Base-by-base conservation (phyloP, 805 yeast genomes). In the Jamesozyma gamospora region DNA sequence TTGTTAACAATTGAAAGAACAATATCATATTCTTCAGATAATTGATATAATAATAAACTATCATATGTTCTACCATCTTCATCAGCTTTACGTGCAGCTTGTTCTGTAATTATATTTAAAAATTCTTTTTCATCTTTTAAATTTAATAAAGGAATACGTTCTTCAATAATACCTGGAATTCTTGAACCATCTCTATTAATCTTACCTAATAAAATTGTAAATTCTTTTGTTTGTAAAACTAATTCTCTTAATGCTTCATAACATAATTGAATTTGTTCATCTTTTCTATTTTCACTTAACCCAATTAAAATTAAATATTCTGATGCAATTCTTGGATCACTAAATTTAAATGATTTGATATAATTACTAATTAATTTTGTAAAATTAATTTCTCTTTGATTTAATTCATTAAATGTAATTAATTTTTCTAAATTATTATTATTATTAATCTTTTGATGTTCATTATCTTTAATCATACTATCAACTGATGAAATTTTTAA, bases 311-410 rank as follows among this genome's bases (percentile, higher is more conserved):
- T 70, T 38, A 90, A 63, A 55, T 92, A 92, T 57, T 90, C 95
- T n/a, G 84, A 82, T 0, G 96, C 96, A 41, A 82, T 84, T 51
- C 79, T 75, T 18, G 97, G 94, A 62, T 87, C 94, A 30, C 90
- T 75, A 42, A 75, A 74, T 51, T 87, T 79, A 68, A 92, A 90
- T 14, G 79, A 75, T 45, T 87, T 72, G 10, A 92, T 82, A 61
- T 85, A 90, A 16, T 79, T 75, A 1, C 94, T 94, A 36, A 92
- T 51, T 38, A 86, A 58, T 41, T 83, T 69, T 15, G 82, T 77
- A 57, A 79, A 60, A 47, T 70, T 57, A 39, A 69, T 56, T 43
- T 50, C 58, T 17, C 67, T 63, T 28, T 60, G 58, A 5, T 63
- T 60, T 18, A 56, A 53, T 13, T 60, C 62, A 18, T 62, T 46